Conservation (phyloP, 306 rosid species). For the Sphenostylis stenocarpa region DNA sequence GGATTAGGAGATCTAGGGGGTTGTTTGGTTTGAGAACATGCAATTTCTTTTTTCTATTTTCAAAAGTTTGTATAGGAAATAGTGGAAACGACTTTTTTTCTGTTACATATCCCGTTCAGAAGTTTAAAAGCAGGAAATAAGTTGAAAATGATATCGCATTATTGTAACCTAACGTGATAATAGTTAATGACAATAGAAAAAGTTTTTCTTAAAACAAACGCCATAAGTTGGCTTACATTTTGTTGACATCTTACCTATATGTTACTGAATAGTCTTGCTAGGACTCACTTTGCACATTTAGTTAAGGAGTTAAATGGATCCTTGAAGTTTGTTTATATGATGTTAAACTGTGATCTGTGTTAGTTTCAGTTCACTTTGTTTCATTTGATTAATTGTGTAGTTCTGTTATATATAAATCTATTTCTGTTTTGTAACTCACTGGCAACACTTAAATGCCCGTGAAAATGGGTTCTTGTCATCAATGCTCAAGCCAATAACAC, state of each 20-base stretch:
- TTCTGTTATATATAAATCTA: neutral
- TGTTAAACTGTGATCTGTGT: neutral
- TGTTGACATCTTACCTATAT: neutral
- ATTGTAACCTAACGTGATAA: neutral
- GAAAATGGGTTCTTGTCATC: neutral
- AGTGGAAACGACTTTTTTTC: neutral
- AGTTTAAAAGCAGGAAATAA: neutral
- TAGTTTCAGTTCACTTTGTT: neutral
- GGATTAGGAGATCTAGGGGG: neutral
- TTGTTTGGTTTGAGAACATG: neutral
- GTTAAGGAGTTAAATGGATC: constrained; percentile 1
- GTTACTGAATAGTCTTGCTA: neutral
- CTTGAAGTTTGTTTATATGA: constrained; percentile 4
- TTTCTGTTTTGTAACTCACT: neutral
- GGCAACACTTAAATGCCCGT: constrained; percentile 1
- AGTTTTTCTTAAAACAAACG: neutral
- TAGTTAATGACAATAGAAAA: neutral
- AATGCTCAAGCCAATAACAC: neutral
- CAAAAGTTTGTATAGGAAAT: neutral
- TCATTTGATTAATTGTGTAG: constrained; percentile 12
- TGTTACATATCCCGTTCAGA: neutral
- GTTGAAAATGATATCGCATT: neutral
- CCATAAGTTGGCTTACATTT: neutral
- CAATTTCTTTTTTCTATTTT: neutral
- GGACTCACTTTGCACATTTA: neutral